Conservation (phyloP, 2,329 filamentous ascomycete genomes). For the Neofusicoccum ribis region DNA sequence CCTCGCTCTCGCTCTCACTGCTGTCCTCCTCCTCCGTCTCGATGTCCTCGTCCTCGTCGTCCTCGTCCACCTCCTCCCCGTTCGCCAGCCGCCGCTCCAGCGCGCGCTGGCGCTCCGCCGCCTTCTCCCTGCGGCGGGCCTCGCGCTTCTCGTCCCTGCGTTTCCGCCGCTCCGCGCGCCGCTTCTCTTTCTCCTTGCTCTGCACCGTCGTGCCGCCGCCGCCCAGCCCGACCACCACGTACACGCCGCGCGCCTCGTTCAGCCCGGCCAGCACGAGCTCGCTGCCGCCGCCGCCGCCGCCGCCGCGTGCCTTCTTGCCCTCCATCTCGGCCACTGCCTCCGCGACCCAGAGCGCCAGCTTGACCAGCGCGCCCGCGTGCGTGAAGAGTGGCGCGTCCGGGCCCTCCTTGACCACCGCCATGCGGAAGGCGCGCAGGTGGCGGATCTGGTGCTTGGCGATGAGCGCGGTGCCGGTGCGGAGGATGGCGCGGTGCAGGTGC, state of each 20-base stretch:
- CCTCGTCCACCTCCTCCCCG: constrained; percentile 62
- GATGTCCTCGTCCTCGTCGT: constrained; percentile 51
- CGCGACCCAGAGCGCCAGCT: constrained; percentile 89
- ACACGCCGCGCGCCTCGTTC: constrained; percentile 83
- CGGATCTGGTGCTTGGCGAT: constrained; percentile 94
- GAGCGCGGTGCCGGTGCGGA: constrained; percentile 85
- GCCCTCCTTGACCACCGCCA: constrained; percentile 94
- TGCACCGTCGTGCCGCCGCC: constrained; percentile 71
- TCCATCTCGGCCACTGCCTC: constrained; percentile 92
- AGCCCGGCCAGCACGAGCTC: constrained; percentile 88
- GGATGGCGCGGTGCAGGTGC: constrained; percentile 86
- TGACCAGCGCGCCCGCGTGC: constrained; percentile 88
- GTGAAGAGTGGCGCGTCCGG: constrained; percentile 90
- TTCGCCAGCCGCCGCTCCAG: constrained; percentile 44
- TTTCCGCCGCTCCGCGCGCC: constrained; percentile 66
- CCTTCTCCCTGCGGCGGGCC: constrained; percentile 63
- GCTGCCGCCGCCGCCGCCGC: constrained; percentile 64
- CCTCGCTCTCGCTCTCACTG: constrained; percentile 64
- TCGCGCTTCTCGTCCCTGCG: constrained; percentile 45
- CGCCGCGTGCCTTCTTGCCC: constrained; percentile 42
- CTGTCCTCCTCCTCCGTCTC: constrained; percentile 57
- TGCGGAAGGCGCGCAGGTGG: constrained; percentile 86
- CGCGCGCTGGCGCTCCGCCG: constrained; percentile 57
- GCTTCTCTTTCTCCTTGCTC: constrained; percentile 60
- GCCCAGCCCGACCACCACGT: constrained; percentile 89